These are phyloP conservation scores for Plantago coronopus DNA, from an alignment of 305 asterid species.

Conservation along the genomic window DNA sequence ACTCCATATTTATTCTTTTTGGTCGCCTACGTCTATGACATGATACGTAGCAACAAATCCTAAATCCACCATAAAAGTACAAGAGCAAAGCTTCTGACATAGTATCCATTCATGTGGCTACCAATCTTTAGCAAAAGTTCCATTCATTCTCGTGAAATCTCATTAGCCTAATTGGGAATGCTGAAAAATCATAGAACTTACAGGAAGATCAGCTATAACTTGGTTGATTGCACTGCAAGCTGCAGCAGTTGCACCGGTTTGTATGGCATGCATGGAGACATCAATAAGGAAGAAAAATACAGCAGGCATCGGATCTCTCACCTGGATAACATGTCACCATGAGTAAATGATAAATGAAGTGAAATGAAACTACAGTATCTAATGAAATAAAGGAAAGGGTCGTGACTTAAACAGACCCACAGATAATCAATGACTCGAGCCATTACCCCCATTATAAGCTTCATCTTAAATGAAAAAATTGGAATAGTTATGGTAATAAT, in stretches of 20 bases:
- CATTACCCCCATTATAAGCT: too few species aligned
- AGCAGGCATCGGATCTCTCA: slow-evolving; percentile 70
- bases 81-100: neutral
- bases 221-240: slow-evolving; percentile 97
- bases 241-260: slow-evolving; percentile 91
- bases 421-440: too few species aligned
- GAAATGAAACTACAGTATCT: slow-evolving; percentile 10
- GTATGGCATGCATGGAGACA: slow-evolving; percentile 56
- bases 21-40: neutral
- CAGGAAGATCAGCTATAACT: slow-evolving; percentile 96
- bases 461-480: too few species aligned
- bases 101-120: neutral
- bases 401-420: neutral
- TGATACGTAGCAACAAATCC: neutral
- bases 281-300: slow-evolving; percentile 57
- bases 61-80: neutral
- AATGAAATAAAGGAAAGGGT: neutral
- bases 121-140: neutral
- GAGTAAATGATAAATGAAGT: slow-evolving; percentile 8
- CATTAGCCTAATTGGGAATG: neutral
- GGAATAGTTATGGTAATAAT: too few species aligned
- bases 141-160: neutral
- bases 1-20: neutral
- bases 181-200: slow-evolving; percentile 34
- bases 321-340: slow-evolving; percentile 64